Base-by-base conservation (phyloP, 2,329 filamentous ascomycete genomes). In the Cercospora berteroae region DNA sequence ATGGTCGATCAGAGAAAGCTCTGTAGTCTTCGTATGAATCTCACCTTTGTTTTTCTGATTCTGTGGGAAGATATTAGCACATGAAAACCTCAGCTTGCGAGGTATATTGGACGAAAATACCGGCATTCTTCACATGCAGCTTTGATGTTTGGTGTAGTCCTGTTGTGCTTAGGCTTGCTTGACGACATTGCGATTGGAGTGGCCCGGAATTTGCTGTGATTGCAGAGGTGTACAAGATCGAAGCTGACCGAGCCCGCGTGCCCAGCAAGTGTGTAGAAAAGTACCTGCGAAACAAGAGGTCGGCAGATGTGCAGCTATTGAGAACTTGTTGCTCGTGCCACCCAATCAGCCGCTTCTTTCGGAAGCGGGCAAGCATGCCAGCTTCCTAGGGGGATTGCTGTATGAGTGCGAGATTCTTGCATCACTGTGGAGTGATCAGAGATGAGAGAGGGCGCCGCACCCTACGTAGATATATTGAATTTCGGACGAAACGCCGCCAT, bases 111-210 rank as follows among this genome's bases (percentile, higher is more conserved):
- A 3, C 29, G 3, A 8, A 52, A 25, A 20, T 33, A 60, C 63
- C 57, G 39, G 44, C 63, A 65, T 10, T 65, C 63, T 60, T 60
- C 56, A 18, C 63, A 65, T 12, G 63, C 63, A 55, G 63, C 63
- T 29, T 65, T 65, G 12, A 65, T 31, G 27, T 60, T 65, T 6
- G 63, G 56, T 13, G 56, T 60, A 6, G 42, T 33, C 55, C 63
- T 60, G 27, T n/a, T 60, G n/a, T 60, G 56, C 57, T 55, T 60
- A 18, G 55, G n/a, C 33, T 60, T 65, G 36, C 7, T 25, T 42
- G 36, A 42, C 13, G 42, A 33, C 56, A 60, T 60, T 18, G 27
- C 36, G 5, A n/a, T 25, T 42, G 23, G 18, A 58, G 18, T 58
- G 29, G 18, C 5, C 31, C 20, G 3, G 12, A 8, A 23, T 42